Evolutionary conservation across 1,284 basidiomycete genomes (phyloP), one percentile per base, ranked within the genome.

Genomic region (Irpex sp.): DNA sequence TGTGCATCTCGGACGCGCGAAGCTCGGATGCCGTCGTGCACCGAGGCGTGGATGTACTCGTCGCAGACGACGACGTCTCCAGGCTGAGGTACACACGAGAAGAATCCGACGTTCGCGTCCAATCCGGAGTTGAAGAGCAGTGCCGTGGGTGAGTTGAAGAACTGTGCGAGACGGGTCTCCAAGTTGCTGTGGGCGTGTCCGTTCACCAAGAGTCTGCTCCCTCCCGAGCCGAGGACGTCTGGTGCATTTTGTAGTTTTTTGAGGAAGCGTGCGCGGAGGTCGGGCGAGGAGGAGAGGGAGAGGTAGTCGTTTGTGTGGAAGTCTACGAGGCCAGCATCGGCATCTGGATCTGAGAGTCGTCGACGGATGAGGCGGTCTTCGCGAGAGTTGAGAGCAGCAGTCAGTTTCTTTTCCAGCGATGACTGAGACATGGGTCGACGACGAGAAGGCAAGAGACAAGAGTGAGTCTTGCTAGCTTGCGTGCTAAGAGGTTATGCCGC

Each of bases 221-320:
- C 95, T 0, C 94, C 92, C 1, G 94, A 94, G 21, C 96, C 96
- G n/a, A 96, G 84, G 57, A 95, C 81, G 36, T 86, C 77, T 0
- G 86, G 83, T 0, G 85, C 77, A 0, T 65, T 61, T 2, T 75
- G 64, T 1, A 95, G 80, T 63, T 85, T 82, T 2, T 70, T 34
- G 54, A 95, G 80, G 69, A 93, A 89, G 9, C 76, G 76, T 0
- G 73, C 54, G 52, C 88, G 86, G 5, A 97, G 81, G 15, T 70
- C 67, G 0, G 79, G 66, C 0, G 88, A 92, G 3, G 79, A 77
- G 0, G 94, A 81, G 26, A 99, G 82, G 0, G 94, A 96, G 64
- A 98, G 89, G 76, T 98, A 98, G 79, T 98, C 96, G 77, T 98
- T 98, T 11, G 93, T 92, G 37, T 84, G 91, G 75, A 96, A 95